Evolutionary conservation across 441 rosid species (phyloP), one percentile per base, ranked within the genome.

Genomic region (Metrosideros polymorpha): DNA sequence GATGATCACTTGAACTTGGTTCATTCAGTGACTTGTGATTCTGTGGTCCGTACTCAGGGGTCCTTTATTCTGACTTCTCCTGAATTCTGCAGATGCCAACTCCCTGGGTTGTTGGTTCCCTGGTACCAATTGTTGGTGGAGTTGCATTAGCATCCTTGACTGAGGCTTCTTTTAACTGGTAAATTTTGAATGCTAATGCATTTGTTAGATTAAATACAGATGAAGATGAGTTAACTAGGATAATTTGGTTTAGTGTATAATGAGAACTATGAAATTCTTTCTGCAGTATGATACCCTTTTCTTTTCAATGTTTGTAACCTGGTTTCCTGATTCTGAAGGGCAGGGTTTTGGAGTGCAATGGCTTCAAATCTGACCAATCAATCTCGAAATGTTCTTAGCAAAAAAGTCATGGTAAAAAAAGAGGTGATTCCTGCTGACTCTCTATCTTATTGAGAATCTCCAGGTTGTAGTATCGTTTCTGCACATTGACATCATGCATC

Each of bases 331-430:
- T 83, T 79, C 85, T 12, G 71, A 88, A 98, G 99, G 99, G 98
- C 95, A 88, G 99, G 99, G 27, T 98, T 98, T 86, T 93, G 95
- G 98, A 96, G 94, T 90, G 99, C 99, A 83, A 98, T 98, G 99
- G 99, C 99, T 84, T 98, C 99, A 85, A 98, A 98, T 91, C 92
- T 98, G 93, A 86, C 96, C n/a, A 95, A 96, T 90, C 99, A 98
- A 89, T 98, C 99, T 82, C 99, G 99, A 85, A 98, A 98, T 52
- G 99, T 98, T 88, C 96, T 98, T 32, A 98, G 99, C 93, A 98
- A 98, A 89, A 98, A 95, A 89, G 95, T 96, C 90, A 98, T 98
- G 99, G 95, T 93, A 76, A 96, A 94, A 84, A 93, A 95, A 91
- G 99, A 96, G 96, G 99, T 98, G 91, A 89, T 88, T 82, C 90